Evolutionary conservation across 2,329 filamentous ascomycete species (phyloP), one percentile per base, ranked within the genome.

Genomic region (Xylariomycetidae sp.): DNA sequence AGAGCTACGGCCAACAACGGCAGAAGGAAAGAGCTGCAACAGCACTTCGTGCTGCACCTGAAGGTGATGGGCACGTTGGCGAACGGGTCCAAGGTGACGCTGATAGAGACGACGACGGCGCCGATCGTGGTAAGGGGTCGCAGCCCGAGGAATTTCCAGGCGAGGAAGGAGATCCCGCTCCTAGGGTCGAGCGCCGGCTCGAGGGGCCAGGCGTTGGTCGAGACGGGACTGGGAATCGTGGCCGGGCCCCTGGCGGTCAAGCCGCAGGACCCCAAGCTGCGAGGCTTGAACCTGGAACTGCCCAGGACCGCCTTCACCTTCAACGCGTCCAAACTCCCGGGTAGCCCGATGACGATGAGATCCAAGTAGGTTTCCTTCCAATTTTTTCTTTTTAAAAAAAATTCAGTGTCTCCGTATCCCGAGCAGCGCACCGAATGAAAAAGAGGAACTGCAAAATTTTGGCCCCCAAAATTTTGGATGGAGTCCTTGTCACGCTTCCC

Each of bases 1-100:
- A 79, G 90, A 58, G 90, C 90, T 13, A 97, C 90, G 7, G 90
- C 90, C 36, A 97, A 97, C 64, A 97, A 97, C 57, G 90, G 90
- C 9, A 80, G 90, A 40, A 75, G 90, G 42, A 94, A 95, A 65
- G 90, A 97, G 58, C 74, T 97, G 28, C 90, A 97, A 57, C 90
- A 97, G 56, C 90, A 97, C 63, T 97, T 97, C 59, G 81, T 94
- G 9, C 73, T 97, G 37, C 83, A 88, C 43, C 67, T 97, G 32
- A 94, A 90, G 59, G 82, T 95, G 8, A 70, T 89, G 44, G 89
- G 83, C 12, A 92, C 87, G 0, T 66, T 97, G 31, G 76, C 86
- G 1, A 92, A 87, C 40, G 88, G 88, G n/a, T 74, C 73, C 20
- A 94, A 89, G 59, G 74, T 88, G 20, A 74, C 87, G 6, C 72